Evolutionary conservation across 1,284 basidiomycete genomes (phyloP).

Genomic region (Xanthoconium separans): DNA sequence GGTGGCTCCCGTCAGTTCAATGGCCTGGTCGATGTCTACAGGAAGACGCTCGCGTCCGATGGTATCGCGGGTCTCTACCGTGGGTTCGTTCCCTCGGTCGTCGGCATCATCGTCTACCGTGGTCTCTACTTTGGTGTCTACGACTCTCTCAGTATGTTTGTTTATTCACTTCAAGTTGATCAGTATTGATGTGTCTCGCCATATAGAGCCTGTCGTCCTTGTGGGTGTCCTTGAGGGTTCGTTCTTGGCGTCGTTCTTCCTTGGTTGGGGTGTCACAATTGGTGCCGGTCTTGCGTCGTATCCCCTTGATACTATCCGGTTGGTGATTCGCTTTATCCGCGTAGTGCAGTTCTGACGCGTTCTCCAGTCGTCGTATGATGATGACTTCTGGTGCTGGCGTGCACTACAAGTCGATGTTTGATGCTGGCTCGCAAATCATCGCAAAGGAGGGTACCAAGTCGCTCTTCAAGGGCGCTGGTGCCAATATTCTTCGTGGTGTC

Average conservation of each 20-base stretch:
- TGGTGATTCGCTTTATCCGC: slow-evolving; percentile 28
- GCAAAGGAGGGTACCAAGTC: slow-evolving; percentile 90
- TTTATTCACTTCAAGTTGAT: background rate
- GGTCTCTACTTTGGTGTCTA: slow-evolving; percentile 96
- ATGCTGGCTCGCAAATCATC: slow-evolving; percentile 80
- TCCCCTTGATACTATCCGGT: slow-evolving; percentile 93
- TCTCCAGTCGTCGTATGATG: slow-evolving; percentile 88
- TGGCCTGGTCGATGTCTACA: slow-evolving; percentile 92
- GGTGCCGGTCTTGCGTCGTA: slow-evolving; percentile 95
- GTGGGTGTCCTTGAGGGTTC: slow-evolving; percentile 86
- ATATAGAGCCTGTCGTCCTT: slow-evolving; percentile 84
- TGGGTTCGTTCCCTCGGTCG: slow-evolving; percentile 93
- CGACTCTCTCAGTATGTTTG: slow-evolving; percentile 82
- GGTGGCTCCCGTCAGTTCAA: slow-evolving; percentile 95
- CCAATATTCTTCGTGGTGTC: slow-evolving; percentile 98
- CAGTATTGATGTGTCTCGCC: slow-evolving; percentile 14
- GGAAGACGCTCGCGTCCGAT: slow-evolving; percentile 87
- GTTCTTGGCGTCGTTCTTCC: slow-evolving; percentile 88
- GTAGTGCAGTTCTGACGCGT: slow-evolving; percentile 8
- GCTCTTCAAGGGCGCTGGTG: slow-evolving; percentile 95
- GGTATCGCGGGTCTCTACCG: slow-evolving; percentile 92
- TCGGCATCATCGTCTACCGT: slow-evolving; percentile 95
- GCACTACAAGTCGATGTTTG: slow-evolving; percentile 93
- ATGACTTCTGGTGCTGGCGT: slow-evolving; percentile 85
- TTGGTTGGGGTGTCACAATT: slow-evolving; percentile 94